Conservation (phyloP, 1,284 basidiomycete species). For the Sparassis latifolia region DNA sequence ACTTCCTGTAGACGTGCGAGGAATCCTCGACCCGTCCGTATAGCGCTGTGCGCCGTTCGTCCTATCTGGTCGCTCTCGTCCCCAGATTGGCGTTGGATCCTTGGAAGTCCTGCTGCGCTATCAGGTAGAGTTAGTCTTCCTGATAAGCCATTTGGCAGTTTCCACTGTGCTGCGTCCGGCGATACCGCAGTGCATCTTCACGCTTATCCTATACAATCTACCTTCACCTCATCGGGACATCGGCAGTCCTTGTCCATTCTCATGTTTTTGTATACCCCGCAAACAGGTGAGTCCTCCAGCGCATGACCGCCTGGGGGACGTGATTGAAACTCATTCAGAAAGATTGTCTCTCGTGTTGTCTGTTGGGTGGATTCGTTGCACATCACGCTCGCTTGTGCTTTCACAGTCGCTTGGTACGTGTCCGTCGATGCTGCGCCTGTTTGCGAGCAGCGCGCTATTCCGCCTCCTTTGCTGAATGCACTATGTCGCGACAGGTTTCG, state of each 20-base stretch:
- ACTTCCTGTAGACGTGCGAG: slow-evolving; percentile 81
- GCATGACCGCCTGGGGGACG: background rate
- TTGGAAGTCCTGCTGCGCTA: background rate
- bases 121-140: background rate
- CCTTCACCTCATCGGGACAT: background rate
- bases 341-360: slow-evolving; percentile 5
- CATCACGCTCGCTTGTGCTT: slow-evolving; percentile 6
- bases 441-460: too few species aligned
- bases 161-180: background rate
- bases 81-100: background rate
- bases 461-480: too few species aligned
- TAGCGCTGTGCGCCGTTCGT: background rate
- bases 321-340: background rate
- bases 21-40: slow-evolving; percentile 74
- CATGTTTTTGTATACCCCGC: background rate
- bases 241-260: background rate
- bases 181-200: too few species aligned
- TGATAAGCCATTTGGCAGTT: background rate
- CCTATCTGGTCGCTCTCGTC: too few species aligned
- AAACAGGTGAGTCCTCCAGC: background rate
- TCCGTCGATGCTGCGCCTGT: too few species aligned
- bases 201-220: too few species aligned
- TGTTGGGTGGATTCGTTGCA: slow-evolving; percentile 1
- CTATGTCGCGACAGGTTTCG: background rate
- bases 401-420: background rate